Conservation (phyloP, 768 basidiomycete species). For the Agrocybe pediades region DNA sequence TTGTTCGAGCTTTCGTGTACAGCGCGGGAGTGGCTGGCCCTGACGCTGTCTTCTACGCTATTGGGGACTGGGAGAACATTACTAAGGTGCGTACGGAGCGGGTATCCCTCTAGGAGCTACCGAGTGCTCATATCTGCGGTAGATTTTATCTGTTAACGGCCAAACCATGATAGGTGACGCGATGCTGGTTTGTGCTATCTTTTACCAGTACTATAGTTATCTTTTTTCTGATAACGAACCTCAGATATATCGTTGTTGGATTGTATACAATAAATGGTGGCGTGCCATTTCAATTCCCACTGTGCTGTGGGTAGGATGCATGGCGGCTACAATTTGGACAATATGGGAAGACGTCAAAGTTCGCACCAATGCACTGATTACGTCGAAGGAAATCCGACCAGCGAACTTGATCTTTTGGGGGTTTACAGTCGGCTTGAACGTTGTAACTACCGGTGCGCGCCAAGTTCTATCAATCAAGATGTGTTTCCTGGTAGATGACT, state of each 20-base stretch:
- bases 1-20: no score
- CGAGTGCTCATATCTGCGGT: no score
- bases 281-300: conserved; percentile 13
- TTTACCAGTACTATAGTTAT: neutral
- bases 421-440: conserved; percentile 3
- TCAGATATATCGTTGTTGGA: conserved; percentile 24
- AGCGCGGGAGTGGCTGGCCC: no score
- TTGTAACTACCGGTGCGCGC: conserved; percentile 4
- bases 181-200: neutral
- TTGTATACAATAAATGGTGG: conserved; percentile 15
- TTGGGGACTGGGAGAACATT: no score
- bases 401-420: conserved; percentile 12
- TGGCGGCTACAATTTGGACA: conserved; percentile 2
- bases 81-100: no score
- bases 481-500: neutral
- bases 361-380: neutral
- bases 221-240: neutral
- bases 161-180: neutral
- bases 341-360: neutral
- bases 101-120: no score
- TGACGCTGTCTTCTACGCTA: no score
- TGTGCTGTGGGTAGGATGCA: conserved; percentile 17
- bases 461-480: neutral
- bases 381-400: conserved; percentile 1
- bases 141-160: neutral